A percentile compares a stretch with the other conserved stretches of the same genome.
phyloP scores from a whole-genome alignment of 179 eudicot species.

The Spergularia azorica region DNA sequence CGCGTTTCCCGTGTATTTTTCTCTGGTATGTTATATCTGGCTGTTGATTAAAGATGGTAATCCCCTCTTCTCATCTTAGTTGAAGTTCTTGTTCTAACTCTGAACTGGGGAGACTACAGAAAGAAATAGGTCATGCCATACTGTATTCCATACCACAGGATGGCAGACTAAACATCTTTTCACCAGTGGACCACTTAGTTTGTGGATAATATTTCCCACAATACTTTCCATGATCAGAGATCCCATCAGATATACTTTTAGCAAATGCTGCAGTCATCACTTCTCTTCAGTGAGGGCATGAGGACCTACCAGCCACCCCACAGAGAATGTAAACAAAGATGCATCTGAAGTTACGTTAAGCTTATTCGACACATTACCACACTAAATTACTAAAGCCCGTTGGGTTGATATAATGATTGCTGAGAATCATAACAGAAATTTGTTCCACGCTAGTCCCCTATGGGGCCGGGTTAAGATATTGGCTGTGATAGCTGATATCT shows the following conservation, averaged over 20 bases:
- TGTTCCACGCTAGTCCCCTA: not conserved
- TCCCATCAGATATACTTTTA: not conserved
- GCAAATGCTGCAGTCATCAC: slow-evolving; percentile 16
- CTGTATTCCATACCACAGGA: slow-evolving; percentile 16
- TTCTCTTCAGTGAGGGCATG: slow-evolving; percentile 1
- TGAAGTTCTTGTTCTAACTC: not conserved
- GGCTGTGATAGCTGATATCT: not conserved
- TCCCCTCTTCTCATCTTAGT: not conserved
- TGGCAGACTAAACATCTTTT: slow-evolving; percentile 19
- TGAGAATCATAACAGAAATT: too few species aligned
- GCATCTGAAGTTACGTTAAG: not conserved
- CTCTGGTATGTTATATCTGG: not conserved
- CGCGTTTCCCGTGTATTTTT: not conserved
- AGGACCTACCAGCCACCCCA: slow-evolving; percentile 23
- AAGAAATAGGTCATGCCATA: not conserved
- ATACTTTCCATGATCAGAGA: slow-evolving; percentile 21
- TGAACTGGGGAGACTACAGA: slow-evolving; percentile 1
- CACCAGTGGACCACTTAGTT: slow-evolving; percentile 20
- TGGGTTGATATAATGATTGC: too few species aligned
- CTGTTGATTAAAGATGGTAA: slow-evolving; percentile 9
- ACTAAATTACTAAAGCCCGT: too few species aligned
- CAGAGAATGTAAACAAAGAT: not conserved
- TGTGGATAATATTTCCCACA: slow-evolving; percentile 19
- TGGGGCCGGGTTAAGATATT: not conserved
- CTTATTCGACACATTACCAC: slow-evolving; percentile 3